Evolutionary conservation across 768 basidiomycete genomes (phyloP), one percentile per base, ranked within the genome.

Genomic region (Suillus ampliporus): DNA sequence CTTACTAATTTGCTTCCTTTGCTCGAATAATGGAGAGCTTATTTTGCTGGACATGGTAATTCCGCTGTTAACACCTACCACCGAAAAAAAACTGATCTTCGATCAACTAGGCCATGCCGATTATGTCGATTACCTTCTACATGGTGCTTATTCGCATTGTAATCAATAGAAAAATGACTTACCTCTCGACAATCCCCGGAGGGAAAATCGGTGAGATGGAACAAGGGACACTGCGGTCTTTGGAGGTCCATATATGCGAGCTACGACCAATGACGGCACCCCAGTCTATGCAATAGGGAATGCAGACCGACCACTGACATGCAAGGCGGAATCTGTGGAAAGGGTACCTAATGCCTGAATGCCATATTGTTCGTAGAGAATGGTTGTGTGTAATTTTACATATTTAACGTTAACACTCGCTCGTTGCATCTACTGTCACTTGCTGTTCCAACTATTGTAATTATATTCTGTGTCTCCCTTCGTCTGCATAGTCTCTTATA

Each of bases 121-220:
- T 61, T 37, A 57, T 57, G 23, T 48, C 44, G 10, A 62, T 62
- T 57, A n/a, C 54, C 19, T 62, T 62, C 56, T 62, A 57, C 34
- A 61, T 61, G 61, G 61, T 62, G 11, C 40, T 57, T 34, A 62
- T 62, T 35, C 61, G 44, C 14, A 31, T 62, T 1, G 44, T 14
- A 26, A 47, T 47, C 46, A 15, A 23, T 23, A 47, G 23, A 21
- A 13, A 47, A 26, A 47, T 6, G 14, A 44, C 19, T n/a, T n/a
- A n/a, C n/a, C 43, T 15, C 13, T 47, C 23, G 23, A 47, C 23
- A 21, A 13, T 14, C 21, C 44, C 44, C 15, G 6, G 21, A 15
- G 3, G 46, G 11, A 47, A 2, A 47, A 14, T 14, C 23, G 23
- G 14, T 47, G 46, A 47, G 23, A 26, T 47, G 23, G 23, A 47